Evolutionary conservation across 306 rosid species (phyloP).

Genomic region (Alnus glutinosa): DNA sequence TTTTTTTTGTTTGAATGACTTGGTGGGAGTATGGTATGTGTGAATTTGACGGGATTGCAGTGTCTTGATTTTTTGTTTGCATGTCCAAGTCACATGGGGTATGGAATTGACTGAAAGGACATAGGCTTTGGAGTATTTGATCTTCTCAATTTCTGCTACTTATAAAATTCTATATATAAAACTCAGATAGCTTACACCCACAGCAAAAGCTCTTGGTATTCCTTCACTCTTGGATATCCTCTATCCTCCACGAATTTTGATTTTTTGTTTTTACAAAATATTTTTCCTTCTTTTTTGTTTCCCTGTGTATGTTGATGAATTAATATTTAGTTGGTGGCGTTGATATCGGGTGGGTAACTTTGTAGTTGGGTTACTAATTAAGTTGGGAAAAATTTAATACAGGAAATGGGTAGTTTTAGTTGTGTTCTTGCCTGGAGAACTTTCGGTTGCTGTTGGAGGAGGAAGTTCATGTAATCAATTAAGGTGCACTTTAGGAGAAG

Average conservation of each 20-base stretch:
- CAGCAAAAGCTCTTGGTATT: conserved; percentile 46
- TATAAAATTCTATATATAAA: conserved; percentile 41
- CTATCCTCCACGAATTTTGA: conserved; percentile 54
- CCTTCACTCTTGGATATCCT: conserved; percentile 53
- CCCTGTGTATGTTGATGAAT: conserved; percentile 28
- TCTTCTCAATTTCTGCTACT: conserved; percentile 61
- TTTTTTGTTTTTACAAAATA: conserved; percentile 29
- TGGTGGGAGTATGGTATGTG: conserved; percentile 22
- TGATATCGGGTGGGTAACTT: conserved; percentile 31
- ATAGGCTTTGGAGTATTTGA: conserved; percentile 48
- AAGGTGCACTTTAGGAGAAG: conserved; percentile 29
- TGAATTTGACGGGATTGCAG: conserved; percentile 53
- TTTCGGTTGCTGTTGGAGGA: conserved; percentile 29
- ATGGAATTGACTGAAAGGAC: conserved; percentile 78
- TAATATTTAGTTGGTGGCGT: conserved; percentile 28
- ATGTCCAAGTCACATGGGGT: conserved; percentile 72
- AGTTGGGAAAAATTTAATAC: conserved; percentile 39
- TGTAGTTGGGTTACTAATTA: conserved; percentile 27
- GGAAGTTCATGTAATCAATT: conserved; percentile 37
- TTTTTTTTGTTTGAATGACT: conserved; percentile 14
- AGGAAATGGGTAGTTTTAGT: conserved; percentile 32
- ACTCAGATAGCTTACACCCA: conserved; percentile 48
- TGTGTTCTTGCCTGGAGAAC: conserved; percentile 42
- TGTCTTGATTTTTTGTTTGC: conserved; percentile 43
- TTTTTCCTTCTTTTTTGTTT: neutral